These are phyloP conservation scores for Penicillium sp. DNA, from an alignment of 2,329 filamentous ascomycete species.

Conservation along the genomic window DNA sequence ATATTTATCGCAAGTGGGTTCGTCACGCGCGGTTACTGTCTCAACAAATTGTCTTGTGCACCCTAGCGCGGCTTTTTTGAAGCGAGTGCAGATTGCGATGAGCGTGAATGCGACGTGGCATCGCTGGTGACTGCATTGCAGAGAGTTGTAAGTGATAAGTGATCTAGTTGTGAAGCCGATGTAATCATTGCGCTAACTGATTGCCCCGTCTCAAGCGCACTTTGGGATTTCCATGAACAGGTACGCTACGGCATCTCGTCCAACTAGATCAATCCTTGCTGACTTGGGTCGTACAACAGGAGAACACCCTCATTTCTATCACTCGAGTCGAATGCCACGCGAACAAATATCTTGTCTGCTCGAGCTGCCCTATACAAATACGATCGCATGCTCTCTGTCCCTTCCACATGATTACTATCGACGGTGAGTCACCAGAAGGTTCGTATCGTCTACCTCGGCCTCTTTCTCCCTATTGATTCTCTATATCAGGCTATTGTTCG, in stretches of 20 bases:
- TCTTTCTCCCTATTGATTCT: not conserved
- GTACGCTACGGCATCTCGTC: not conserved
- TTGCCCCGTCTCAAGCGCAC: not conserved
- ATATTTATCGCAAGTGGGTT: not conserved
- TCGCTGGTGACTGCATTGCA: not conserved
- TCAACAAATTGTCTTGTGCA: too few species aligned
- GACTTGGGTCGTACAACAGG: too few species aligned
- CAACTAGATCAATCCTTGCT: not conserved
- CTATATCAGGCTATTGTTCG: not conserved
- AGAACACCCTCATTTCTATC: not conserved
- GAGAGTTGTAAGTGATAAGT: not conserved
- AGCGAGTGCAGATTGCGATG: too few species aligned
- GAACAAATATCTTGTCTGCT: not conserved
- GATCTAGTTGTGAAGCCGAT: not conserved
- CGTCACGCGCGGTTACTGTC: too few species aligned
- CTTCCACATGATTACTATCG: not conserved
- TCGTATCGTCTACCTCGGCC: not conserved
- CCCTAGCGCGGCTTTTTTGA: too few species aligned
- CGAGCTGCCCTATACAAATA: too few species aligned
- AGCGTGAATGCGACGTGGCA: too few species aligned
- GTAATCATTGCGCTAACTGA: not conserved
- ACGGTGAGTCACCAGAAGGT: not conserved
- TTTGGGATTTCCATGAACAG: not conserved
- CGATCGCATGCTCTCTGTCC: too few species aligned
- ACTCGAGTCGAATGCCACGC: not conserved